Evolutionary conservation across 371 early-diverging fungal genomes (phyloP).

Genomic region (Lichtheimia ramosa): DNA sequence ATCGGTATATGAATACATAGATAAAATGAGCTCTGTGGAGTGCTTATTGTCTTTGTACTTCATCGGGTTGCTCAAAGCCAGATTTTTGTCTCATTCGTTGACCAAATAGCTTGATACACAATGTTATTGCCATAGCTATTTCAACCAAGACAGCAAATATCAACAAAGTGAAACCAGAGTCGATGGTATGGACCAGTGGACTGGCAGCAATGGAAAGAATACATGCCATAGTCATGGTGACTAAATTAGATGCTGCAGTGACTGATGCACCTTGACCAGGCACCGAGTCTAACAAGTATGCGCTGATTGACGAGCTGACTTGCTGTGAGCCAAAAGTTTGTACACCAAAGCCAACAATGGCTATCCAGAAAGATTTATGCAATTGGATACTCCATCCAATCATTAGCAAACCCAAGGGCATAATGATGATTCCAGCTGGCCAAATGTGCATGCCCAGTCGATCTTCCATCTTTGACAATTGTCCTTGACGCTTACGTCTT

Average conservation of each 20-base stretch:
- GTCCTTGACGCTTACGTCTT: conserved; percentile 19
- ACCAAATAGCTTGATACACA: conserved; percentile 17
- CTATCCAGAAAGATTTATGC: conserved; percentile 27
- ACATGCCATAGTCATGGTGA: conserved; percentile 42
- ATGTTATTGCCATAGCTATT: background rate
- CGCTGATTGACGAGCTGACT: conserved; percentile 26
- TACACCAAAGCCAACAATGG: conserved; percentile 43
- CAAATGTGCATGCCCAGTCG: conserved; percentile 22
- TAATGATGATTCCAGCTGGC: conserved; percentile 33
- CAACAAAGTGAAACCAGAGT: conserved; percentile 20
- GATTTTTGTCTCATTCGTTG: conserved; percentile 10
- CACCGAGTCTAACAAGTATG: conserved; percentile 44
- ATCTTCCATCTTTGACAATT: conserved; percentile 19
- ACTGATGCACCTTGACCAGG: conserved; percentile 45
- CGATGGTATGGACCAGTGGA: conserved; percentile 20
- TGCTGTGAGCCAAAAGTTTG: conserved; percentile 24
- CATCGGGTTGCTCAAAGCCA: conserved; percentile 14
- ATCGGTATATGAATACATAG: too few species aligned
- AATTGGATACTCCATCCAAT: conserved; percentile 47
- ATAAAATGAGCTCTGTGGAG: too few species aligned
- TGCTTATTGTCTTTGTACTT: background rate
- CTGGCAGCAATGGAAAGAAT: conserved; percentile 25
- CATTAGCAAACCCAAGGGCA: conserved; percentile 41
- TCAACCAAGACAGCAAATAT: conserved; percentile 12
- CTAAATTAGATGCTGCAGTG: conserved; percentile 42